Evolutionary conservation across 768 basidiomycete genomes (phyloP), one percentile per base, ranked within the genome.

Genomic region (Lactarius pseudohatsudake): DNA sequence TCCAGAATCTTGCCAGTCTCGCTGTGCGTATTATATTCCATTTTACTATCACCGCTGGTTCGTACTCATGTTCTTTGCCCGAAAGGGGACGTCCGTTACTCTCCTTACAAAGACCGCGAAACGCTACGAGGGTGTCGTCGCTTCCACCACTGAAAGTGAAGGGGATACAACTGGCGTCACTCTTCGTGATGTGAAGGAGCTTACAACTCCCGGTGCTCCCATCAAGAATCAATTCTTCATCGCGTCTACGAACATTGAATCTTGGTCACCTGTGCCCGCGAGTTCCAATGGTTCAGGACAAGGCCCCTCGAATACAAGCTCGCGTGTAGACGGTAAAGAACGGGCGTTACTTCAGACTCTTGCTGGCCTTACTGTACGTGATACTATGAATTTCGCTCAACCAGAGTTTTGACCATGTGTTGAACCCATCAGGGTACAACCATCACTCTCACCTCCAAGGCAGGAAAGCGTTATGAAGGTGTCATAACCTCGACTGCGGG

Each of bases 111-210:
- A 90, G 82, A 83, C 87, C 20, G 78, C 81, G 36, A 81, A 85
- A 71, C 90, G 90, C 69, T 89, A 86, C 75, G 89, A 92, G 74
- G 91, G 91, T 65, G 84, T 85, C 67, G 79, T 93, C 64, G 78
- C 72, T n/a, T 85, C 85, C 32, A 64, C 65, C 15, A 86, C 88
- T 40, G 76, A 74, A 65, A 77, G 73, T 22, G 90, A 91, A 72
- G 86, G 88, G 43, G 89, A 91, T 74, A 86, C 84, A 40, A 77
- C 80, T n/a, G 92, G 92, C 50, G 85, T 92, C 57, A 86, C 87
- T 7, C 82, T 94, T 70, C 88, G 86, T 74, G 89, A 93, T 74
- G 89, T 84, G 74, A 89, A 86, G 77, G 92, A 93, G 70, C 77
- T 92, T 62, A 78, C 82, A 11, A 81, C 78, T 66, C 85, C 87